These are phyloP conservation scores for Malbranchea zuffiana DNA, from an alignment of 2,329 filamentous ascomycete genomes.

Conservation along the genomic window DNA sequence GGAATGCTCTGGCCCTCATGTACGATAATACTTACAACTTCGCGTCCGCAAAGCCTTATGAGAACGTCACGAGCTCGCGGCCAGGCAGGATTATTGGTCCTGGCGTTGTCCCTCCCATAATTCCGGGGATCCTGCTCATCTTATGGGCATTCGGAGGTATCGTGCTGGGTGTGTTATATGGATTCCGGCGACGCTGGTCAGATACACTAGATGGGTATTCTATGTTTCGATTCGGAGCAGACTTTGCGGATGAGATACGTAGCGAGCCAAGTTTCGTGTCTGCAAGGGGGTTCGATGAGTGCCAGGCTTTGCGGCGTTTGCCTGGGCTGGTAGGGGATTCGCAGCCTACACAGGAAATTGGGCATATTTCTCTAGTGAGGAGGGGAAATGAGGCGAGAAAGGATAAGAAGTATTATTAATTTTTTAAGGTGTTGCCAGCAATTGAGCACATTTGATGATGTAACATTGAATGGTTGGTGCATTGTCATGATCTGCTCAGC, in stretches of 20 bases:
- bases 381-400: no score
- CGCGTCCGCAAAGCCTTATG: neutral
- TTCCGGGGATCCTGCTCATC: constrained; percentile 4
- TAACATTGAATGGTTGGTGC: no score
- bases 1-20: constrained; percentile 8
- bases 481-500: no score
- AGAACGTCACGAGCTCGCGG: constrained; percentile 4
- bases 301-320: no score
- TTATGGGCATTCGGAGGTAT: constrained; percentile 11
- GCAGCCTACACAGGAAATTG: no score
- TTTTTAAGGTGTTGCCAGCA: no score
- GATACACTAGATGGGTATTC: constrained; percentile 12
- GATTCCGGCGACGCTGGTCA: constrained; percentile 12
- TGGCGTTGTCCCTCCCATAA: constrained; percentile 4
- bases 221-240: constrained; percentile 12
- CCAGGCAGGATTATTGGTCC: constrained; percentile 6
- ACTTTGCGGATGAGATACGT: constrained; percentile 3
- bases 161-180: constrained; percentile 10
- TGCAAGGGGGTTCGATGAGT: no score
- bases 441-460: no score
- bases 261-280: no score
- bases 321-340: no score
- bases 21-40: constrained; percentile 5
- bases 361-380: no score
- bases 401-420: no score